Percentiles rank a stretch among this genome's conserved stretches.
phyloP scores from a whole-genome alignment of 2,329 filamentous ascomycete species.

The Fusarium albosuccineum region DNA sequence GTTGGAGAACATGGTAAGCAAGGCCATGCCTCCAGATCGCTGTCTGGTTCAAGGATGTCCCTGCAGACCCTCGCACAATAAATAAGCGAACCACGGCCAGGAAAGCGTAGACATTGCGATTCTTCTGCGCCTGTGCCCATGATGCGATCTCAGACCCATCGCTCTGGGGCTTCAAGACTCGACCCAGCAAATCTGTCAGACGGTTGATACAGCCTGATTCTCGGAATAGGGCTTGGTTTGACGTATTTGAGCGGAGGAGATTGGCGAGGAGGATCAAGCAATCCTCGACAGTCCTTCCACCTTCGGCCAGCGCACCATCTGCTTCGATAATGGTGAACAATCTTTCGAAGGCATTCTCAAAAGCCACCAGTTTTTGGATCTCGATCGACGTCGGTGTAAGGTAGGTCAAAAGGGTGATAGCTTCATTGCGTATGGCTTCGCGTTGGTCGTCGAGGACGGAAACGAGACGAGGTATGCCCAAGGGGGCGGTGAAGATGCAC shows the following conservation, averaged over 20 bases:
- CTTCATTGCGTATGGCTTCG: slow-evolving; percentile 91
- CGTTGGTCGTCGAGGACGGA: slow-evolving; percentile 85
- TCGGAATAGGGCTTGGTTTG: slow-evolving; percentile 93
- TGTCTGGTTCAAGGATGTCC: slow-evolving; percentile 85
- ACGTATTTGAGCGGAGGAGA: slow-evolving; percentile 85
- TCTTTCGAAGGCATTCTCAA: slow-evolving; percentile 92
- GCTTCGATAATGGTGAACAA: slow-evolving; percentile 84
- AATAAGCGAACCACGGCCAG: slow-evolving; percentile 90
- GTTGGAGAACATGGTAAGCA: slow-evolving; percentile 81
- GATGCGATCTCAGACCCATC: slow-evolving; percentile 71
- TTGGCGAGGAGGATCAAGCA: slow-evolving; percentile 93
- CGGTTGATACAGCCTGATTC: slow-evolving; percentile 87
- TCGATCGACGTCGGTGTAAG: slow-evolving; percentile 89
- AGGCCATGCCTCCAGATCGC: slow-evolving; percentile 88
- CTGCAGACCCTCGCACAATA: slow-evolving; percentile 81
- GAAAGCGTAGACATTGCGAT: slow-evolving; percentile 92
- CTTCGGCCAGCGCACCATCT: slow-evolving; percentile 86
- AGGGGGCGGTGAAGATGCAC: slow-evolving; percentile 88
- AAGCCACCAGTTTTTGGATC: slow-evolving; percentile 94
- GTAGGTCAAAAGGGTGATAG: slow-evolving; percentile 86
- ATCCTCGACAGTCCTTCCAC: slow-evolving; percentile 90
- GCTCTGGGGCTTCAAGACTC: slow-evolving; percentile 66
- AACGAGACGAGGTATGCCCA: slow-evolving; percentile 90
- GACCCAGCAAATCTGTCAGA: slow-evolving; percentile 76
- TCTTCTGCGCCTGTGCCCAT: slow-evolving; percentile 82